These are phyloP conservation scores for Eimeria mitis DNA, from an alignment of 169 alveolate species.

Conservation along the genomic window DNA sequence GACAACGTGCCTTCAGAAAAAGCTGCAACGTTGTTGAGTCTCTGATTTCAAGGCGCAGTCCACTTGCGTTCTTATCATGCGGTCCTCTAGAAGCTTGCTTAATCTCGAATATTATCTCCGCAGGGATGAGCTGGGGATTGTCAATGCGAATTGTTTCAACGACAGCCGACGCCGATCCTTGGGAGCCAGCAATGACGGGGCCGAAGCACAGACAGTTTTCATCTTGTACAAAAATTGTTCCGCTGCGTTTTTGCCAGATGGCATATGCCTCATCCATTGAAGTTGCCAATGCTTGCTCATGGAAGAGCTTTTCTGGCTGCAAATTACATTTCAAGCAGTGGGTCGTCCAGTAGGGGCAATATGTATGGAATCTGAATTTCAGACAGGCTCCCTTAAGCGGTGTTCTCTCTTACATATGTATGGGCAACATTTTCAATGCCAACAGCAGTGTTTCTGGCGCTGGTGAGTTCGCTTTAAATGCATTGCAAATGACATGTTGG, in stretches of 20 bases:
- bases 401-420: not conserved
- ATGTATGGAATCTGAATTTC: not conserved
- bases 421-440: not conserved
- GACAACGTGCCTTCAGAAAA: not conserved
- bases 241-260: conserved; percentile 77
- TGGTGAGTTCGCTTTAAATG: not conserved
- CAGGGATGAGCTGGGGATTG: conserved; percentile 92
- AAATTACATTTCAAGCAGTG: not conserved
- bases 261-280: conserved; percentile 88
- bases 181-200: conserved; percentile 90
- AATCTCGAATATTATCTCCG: conserved; percentile 87
- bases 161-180: conserved; percentile 85
- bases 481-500: too few species aligned
- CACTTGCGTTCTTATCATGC: conserved; percentile 65
- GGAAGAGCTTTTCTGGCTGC: conserved; percentile 94
- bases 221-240: conserved; percentile 92
- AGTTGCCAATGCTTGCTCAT: conserved; percentile 96
- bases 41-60: not conserved
- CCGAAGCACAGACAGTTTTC: conserved; percentile 97
- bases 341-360: not conserved
- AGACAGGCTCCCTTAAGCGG: not conserved
- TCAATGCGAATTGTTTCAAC: conserved; percentile 92
- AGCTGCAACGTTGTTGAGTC: not conserved
- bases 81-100: conserved; percentile 89
- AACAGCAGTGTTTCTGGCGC: not conserved